These are phyloP conservation scores for Eucalyptus pauciflora DNA, from an alignment of 345 rosid species.

Conservation along the genomic window DNA sequence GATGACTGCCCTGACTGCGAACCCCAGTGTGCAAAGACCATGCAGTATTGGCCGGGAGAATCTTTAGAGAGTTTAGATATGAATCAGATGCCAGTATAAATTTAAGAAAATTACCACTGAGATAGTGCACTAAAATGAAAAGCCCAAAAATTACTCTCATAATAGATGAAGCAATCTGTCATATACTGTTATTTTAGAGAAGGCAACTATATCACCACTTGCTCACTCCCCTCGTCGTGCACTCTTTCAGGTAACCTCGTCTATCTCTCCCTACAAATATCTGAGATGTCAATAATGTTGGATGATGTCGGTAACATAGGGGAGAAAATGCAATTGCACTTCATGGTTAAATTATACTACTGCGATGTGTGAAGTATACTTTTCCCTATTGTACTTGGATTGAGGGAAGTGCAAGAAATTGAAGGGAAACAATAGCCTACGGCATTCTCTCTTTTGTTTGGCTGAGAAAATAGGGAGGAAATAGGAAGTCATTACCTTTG, in stretches of 20 bases:
- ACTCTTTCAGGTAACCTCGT: not conserved
- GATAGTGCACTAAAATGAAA: not conserved
- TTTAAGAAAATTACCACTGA: not conserved
- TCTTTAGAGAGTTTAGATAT: slow-evolving; percentile 11
- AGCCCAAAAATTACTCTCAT: not conserved
- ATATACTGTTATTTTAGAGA: not conserved
- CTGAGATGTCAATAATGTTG: not conserved
- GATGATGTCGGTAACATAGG: not conserved
- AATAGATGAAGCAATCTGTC: not conserved
- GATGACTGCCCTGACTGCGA: slow-evolving; percentile 69
- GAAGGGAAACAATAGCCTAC: not conserved
- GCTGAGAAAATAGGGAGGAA: not conserved
- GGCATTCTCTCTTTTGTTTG: not conserved
- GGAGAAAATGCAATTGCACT: not conserved
- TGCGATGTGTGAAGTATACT: not conserved
- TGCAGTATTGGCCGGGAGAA: slow-evolving; percentile 85
- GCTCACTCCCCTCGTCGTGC: not conserved
- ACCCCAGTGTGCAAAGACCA: slow-evolving; percentile 81
- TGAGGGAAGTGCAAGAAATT: not conserved
- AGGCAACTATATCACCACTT: not conserved
- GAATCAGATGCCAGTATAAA: not conserved
- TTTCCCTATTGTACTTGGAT: not conserved
- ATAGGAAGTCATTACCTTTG: not conserved
- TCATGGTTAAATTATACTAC: not conserved
- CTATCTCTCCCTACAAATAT: not conserved